Percentiles rank a stretch among this genome's conserved stretches.
These are phyloP conservation scores for Ogataea ramenticola DNA, from an alignment of 805 yeast species.

Conservation along the genomic window DNA sequence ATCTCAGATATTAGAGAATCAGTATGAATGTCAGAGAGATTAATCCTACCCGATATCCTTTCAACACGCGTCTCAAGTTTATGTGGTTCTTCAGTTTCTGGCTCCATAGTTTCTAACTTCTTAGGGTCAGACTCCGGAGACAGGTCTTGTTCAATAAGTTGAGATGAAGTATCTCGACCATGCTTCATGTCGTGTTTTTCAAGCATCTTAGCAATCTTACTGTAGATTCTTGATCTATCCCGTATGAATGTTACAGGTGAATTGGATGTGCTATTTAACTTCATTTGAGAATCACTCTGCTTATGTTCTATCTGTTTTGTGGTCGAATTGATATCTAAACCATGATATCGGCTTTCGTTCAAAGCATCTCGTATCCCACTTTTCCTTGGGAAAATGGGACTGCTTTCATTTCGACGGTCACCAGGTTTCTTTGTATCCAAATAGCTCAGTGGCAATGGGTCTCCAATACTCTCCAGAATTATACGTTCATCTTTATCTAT, in stretches of 20 bases:
- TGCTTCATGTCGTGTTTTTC: background rate
- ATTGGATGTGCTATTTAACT: too few species aligned
- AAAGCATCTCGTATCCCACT: background rate
- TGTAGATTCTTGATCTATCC: background rate
- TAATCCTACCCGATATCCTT: background rate
- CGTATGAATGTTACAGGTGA: background rate
- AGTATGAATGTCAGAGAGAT: background rate
- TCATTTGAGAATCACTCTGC: too few species aligned
- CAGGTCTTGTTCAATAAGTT: too few species aligned
- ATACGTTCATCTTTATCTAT: background rate
- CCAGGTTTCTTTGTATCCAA: background rate
- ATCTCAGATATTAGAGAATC: background rate
- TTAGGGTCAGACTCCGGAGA: too few species aligned
- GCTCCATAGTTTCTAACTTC: too few species aligned
- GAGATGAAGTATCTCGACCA: too few species aligned
- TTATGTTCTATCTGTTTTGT: too few species aligned
- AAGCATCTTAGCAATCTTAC: background rate
- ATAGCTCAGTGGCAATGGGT: background rate
- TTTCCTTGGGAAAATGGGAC: background rate
- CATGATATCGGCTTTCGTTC: too few species aligned
- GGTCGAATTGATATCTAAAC: too few species aligned
- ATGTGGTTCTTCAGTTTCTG: too few species aligned
- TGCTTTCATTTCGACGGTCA: too few species aligned
- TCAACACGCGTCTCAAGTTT: too few species aligned
- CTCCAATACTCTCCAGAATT: background rate